Percentiles rank a stretch among this genome's conserved stretches.
phyloP scores from a whole-genome alignment of 352 stramenopile genomes.

The Phytophthora quininea region DNA sequence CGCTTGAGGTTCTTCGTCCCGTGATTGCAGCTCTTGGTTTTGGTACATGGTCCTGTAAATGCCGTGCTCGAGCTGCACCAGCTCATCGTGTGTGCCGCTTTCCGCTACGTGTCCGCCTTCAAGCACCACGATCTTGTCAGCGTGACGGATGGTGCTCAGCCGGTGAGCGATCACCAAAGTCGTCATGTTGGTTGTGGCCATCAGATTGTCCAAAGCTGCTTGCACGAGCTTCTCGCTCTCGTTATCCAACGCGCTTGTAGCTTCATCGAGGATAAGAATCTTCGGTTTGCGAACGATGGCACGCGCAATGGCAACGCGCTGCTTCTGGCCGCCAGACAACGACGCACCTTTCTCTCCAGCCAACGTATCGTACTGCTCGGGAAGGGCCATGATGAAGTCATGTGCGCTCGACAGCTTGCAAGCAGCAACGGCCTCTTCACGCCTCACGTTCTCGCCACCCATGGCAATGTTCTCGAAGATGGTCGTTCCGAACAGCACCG shows the following conservation, averaged over 20 bases:
- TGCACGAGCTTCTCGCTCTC: constrained; percentile 36
- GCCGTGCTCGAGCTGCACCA: not conserved
- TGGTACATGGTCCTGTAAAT: not conserved
- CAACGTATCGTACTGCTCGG: constrained; percentile 83
- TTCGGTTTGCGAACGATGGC: constrained; percentile 77
- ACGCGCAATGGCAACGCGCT: constrained; percentile 38
- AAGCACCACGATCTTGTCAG: constrained; percentile 21
- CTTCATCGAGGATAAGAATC: constrained; percentile 77
- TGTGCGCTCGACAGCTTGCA: constrained; percentile 45
- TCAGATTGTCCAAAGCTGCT: constrained; percentile 14
- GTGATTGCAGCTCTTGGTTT: not conserved
- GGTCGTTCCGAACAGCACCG: constrained; percentile 76
- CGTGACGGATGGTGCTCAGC: constrained; percentile 65
- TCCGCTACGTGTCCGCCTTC: not conserved
- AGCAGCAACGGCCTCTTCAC: constrained; percentile 67
- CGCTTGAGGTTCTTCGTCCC: not conserved
- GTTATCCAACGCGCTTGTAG: constrained; percentile 46
- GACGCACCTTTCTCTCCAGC: constrained; percentile 39
- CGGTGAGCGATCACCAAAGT: constrained; percentile 88
- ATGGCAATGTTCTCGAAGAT: constrained; percentile 87
- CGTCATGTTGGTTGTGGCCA: constrained; percentile 65
- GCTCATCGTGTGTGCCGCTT: not conserved
- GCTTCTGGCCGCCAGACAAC: constrained; percentile 44
- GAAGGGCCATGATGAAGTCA: constrained; percentile 72
- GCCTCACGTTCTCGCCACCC: constrained; percentile 3